Percentiles rank a stretch among this genome's conserved stretches.
phyloP scores from a whole-genome alignment of 2,329 filamentous ascomycete genomes.

The Alternaria ventricosa region DNA sequence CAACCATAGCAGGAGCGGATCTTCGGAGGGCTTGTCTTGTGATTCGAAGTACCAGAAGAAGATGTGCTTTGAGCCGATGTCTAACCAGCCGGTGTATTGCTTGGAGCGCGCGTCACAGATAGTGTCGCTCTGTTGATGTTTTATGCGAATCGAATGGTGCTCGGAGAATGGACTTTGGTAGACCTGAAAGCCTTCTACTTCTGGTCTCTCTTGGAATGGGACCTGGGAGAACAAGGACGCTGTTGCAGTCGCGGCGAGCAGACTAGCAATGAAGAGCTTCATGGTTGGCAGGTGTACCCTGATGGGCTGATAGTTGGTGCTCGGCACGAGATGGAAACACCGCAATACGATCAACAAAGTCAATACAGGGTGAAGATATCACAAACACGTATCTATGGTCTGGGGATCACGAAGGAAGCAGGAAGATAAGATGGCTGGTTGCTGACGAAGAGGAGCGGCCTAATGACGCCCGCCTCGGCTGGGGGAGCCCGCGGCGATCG shows the following conservation, averaged over 20 bases:
- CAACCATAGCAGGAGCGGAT: constrained; percentile 51
- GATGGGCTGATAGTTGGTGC: not conserved
- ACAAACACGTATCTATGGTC: not conserved
- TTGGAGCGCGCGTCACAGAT: constrained; percentile 45
- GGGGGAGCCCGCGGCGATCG: constrained; percentile 3
- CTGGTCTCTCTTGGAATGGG: constrained; percentile 37
- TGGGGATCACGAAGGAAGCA: not conserved
- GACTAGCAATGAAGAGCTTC: constrained; percentile 19
- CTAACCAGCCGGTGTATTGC: constrained; percentile 48
- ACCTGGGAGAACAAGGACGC: constrained; percentile 31
- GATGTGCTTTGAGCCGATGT: constrained; percentile 51
- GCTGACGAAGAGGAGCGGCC: not conserved
- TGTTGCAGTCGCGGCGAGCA: constrained; percentile 14
- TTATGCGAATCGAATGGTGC: constrained; percentile 44
- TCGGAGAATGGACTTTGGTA: constrained; percentile 41
- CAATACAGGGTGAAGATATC: not conserved
- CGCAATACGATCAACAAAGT: not conserved
- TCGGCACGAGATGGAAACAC: not conserved
- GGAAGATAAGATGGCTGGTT: not conserved
- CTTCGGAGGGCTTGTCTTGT: constrained; percentile 44
- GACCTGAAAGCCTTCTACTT: constrained; percentile 38
- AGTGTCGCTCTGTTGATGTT: constrained; percentile 40
- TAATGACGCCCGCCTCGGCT: constrained; percentile 7
- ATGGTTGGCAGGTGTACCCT: constrained; percentile 13
- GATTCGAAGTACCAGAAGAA: constrained; percentile 57